A percentile compares a stretch with the other conserved stretches of the same genome.
Evolutionary conservation across 208 protist species (phyloP).

Genomic region (Trypanosoma mega): DNA sequence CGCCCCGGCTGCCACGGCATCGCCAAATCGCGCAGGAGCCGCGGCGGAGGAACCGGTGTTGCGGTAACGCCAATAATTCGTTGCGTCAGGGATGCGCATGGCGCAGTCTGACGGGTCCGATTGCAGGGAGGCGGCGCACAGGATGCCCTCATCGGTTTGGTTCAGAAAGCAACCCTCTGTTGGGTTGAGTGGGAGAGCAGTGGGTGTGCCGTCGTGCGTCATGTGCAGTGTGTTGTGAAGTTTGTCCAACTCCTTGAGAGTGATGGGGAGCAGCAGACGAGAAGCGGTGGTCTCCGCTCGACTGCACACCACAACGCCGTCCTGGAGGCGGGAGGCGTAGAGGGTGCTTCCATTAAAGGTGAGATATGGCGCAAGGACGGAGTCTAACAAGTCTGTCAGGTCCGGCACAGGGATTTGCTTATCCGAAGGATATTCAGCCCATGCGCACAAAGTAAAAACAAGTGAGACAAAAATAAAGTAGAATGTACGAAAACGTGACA

Average conservation of each 20-base stretch:
- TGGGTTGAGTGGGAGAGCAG: slow-evolving; percentile 2
- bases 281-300: neutral
- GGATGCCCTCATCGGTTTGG: neutral
- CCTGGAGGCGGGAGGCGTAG: neutral
- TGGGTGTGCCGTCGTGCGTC: neutral
- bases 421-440: no score
- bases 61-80: slow-evolving; percentile 17
- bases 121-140: slow-evolving; percentile 7
- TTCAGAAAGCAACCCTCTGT: slow-evolving; percentile 20
- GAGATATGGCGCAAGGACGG: slow-evolving; percentile 16
- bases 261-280: slow-evolving; percentile 14
- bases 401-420: no score
- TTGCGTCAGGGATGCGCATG: slow-evolving; percentile 19
- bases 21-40: neutral
- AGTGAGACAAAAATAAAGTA: neutral
- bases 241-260: slow-evolving; percentile 15
- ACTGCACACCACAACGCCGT: neutral
- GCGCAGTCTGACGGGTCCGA: slow-evolving; percentile 5
- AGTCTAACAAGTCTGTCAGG: slow-evolving; percentile 14
- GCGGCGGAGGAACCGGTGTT: neutral
- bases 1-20: slow-evolving; percentile 6
- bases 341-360: slow-evolving; percentile 15
- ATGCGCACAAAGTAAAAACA: no score
- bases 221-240: neutral
- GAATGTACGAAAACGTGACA: neutral